Evolutionary conservation across 305 asterid genomes (phyloP).

Genomic region (Euphrasia arctica): DNA sequence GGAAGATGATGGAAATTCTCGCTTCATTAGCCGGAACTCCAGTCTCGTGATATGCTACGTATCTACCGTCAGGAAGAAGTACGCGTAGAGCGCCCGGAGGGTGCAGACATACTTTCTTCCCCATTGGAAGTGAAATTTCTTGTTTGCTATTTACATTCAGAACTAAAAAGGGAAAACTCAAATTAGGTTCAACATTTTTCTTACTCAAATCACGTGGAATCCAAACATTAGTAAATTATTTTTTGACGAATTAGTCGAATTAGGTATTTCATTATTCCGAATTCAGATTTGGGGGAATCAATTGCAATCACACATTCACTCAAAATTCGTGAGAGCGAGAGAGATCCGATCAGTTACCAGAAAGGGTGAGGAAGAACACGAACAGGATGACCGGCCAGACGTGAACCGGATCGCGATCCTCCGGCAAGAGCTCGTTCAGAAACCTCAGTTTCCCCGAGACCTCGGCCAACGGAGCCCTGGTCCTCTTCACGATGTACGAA

Average conservation of each 20-base stretch:
- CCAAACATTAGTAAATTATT: too few relatives aligned
- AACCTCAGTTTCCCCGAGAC: slow-evolving; percentile 53
- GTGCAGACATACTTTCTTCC: slow-evolving; percentile 53
- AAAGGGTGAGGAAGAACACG: slow-evolving; percentile 56
- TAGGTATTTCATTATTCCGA: not conserved
- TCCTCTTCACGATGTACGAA: slow-evolving; percentile 67
- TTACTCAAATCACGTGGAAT: too few relatives aligned
- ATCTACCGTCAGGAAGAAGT: slow-evolving; percentile 75
- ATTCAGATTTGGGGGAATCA: not conserved
- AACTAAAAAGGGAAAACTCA: slow-evolving; percentile 35
- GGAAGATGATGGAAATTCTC: slow-evolving; percentile 48
- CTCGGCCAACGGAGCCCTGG: slow-evolving; percentile 48
- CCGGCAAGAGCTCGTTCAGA: slow-evolving; percentile 74
- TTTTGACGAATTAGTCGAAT: too few relatives aligned
- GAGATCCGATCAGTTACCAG: slow-evolving; percentile 46
- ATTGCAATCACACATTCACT: not conserved
- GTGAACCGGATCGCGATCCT: slow-evolving; percentile 82
- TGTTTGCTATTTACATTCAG: slow-evolving; percentile 41
- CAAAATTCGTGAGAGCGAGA: not conserved
- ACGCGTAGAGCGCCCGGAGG: slow-evolving; percentile 66
- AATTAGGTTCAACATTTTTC: not conserved
- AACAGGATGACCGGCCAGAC: slow-evolving; percentile 67
- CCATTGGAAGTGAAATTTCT: slow-evolving; percentile 31
- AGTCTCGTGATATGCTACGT: slow-evolving; percentile 62
- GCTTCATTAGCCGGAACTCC: slow-evolving; percentile 75